phyloP scores from a whole-genome alignment of 2,329 filamentous ascomycete genomes.

The Scedosporium aurantiacum region DNA sequence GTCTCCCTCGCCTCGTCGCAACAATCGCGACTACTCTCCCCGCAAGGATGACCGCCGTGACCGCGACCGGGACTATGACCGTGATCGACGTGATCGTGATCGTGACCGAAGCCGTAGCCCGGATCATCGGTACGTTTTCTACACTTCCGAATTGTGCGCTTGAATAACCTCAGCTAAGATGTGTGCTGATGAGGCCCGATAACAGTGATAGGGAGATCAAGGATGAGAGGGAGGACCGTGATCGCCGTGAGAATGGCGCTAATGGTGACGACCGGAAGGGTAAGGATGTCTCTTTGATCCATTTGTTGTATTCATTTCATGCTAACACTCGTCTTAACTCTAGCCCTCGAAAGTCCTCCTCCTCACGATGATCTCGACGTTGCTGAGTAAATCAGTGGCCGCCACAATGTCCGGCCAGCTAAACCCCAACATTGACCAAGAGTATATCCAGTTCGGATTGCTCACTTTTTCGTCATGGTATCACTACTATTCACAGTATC shows the following conservation, averaged over 20 bases:
- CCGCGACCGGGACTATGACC: conserved; percentile 68
- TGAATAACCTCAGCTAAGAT: not conserved
- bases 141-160: not conserved
- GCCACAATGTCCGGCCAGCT: not conserved
- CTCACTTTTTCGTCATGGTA: not conserved
- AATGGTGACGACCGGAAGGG: conserved; percentile 85
- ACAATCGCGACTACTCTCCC: conserved; percentile 71
- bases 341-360: conserved; percentile 63
- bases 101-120: conserved; percentile 68
- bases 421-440: not conserved
- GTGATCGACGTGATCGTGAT: conserved; percentile 63
- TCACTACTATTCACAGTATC: not conserved
- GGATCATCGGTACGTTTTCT: conserved; percentile 39
- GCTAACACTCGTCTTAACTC: not conserved
- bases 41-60: conserved; percentile 80
- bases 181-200: conserved; percentile 19
- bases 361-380: conserved; percentile 94
- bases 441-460: not conserved
- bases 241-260: conserved; percentile 63
- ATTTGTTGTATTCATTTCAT: conserved; percentile 10
- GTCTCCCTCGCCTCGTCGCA: conserved; percentile 67
- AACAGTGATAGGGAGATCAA: conserved; percentile 42
- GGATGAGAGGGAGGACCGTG: conserved; percentile 60
- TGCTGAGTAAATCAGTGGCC: conserved; percentile 50
- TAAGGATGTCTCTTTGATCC: conserved; percentile 15